Conservation (phyloP, 768 basidiomycete genomes). For the Collybia nuda region DNA sequence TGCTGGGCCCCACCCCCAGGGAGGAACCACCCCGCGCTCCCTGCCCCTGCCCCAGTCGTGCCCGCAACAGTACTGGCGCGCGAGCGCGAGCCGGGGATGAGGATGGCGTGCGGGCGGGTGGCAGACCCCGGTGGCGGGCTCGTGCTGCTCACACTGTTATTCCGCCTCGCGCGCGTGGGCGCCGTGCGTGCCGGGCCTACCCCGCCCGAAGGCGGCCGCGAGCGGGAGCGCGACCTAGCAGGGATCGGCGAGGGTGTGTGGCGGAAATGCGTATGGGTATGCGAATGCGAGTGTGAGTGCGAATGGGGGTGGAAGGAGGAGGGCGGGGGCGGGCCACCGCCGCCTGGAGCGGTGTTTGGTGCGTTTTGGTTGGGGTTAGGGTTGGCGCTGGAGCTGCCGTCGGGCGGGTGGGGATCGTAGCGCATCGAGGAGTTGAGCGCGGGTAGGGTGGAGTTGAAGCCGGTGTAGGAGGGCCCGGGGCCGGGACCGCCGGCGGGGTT, state of each 20-base stretch:
- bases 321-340: conserved; percentile 13
- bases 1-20: conserved; percentile 18
- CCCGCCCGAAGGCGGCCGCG: conserved; percentile 31
- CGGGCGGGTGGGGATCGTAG: conserved; percentile 45
- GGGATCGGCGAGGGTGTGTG: conserved; percentile 9
- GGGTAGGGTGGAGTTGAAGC: conserved; percentile 51
- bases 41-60: conserved; percentile 9
- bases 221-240: conserved; percentile 44
- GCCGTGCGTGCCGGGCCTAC: conserved; percentile 53
- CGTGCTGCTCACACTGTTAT: conserved; percentile 59
- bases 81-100: conserved; percentile 46
- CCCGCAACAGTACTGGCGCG: conserved; percentile 24
- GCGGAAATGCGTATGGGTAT: conserved; percentile 13
- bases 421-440: conserved; percentile 53
- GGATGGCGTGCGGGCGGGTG: conserved; percentile 62
- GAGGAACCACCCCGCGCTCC: conserved; percentile 26
- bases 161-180: conserved; percentile 49
- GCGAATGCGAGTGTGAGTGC: conserved; percentile 34
- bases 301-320: conserved; percentile 28
- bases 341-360: no score
- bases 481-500: no score
- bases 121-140: conserved; percentile 40
- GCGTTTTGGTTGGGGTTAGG: conserved; percentile 9
- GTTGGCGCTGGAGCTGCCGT: conserved; percentile 14
- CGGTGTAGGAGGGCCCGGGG: conserved; percentile 20